Percentiles rank a stretch among this genome's conserved stretches.
These are phyloP conservation scores for Cadophora malorum DNA, from an alignment of 2,329 filamentous ascomycete genomes.

Conservation along the genomic window DNA sequence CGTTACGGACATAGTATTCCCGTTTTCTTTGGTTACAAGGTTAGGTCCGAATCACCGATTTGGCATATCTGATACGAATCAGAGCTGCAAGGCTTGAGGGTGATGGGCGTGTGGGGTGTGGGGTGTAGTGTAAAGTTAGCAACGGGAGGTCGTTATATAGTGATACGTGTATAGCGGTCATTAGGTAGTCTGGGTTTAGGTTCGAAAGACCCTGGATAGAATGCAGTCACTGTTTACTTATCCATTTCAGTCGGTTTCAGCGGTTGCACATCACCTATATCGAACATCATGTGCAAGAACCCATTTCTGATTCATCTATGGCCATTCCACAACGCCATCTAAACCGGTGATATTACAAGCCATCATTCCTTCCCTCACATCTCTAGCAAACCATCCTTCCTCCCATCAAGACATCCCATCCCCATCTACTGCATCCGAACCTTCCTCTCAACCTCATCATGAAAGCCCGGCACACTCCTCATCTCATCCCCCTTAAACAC, in stretches of 20 bases:
- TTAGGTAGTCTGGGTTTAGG: conserved; percentile 18
- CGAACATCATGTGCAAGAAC: neutral
- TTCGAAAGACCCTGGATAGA: conserved; percentile 33
- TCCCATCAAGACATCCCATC: conserved; percentile 15
- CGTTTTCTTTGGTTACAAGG: conserved; percentile 17
- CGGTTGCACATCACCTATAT: neutral
- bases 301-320: conserved; percentile 32
- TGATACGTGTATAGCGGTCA: conserved; percentile 26
- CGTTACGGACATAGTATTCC: conserved; percentile 16
- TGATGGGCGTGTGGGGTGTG: too few species aligned
- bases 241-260: neutral
- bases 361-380: conserved; percentile 1
- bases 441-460: conserved; percentile 94
- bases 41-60: neutral
- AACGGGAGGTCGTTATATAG: conserved; percentile 17
- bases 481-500: conserved; percentile 83
- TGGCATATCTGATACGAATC: neutral
- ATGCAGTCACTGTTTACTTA: conserved; percentile 32
- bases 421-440: conserved; percentile 68
- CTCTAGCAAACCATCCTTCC: neutral
- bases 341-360: conserved; percentile 36
- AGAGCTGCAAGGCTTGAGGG: conserved; percentile 17
- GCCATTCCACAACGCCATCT: conserved; percentile 34
- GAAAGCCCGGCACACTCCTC: conserved; percentile 73
- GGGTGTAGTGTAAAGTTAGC: conserved; percentile 34